These are phyloP conservation scores for Coniferiporia weirii DNA, from an alignment of 1,284 basidiomycete species.

Conservation along the genomic window DNA sequence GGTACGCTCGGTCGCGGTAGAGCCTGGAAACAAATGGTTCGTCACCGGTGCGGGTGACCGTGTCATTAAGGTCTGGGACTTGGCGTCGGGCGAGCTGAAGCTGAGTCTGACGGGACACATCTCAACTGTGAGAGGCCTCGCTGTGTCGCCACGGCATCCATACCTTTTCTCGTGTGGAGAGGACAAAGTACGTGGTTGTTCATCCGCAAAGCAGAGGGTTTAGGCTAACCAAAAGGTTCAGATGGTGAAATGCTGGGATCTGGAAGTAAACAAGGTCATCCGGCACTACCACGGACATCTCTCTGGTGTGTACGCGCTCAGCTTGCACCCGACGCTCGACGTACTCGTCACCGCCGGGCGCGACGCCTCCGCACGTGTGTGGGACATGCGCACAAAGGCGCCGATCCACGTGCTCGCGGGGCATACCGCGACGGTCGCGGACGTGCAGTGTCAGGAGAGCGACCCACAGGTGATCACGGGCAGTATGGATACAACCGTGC, in stretches of 20 bases:
- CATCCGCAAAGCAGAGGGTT: no score
- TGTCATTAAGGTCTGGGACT: slow-evolving; percentile 99
- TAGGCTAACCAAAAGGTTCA: slow-evolving; percentile 27
- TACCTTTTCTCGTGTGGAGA: slow-evolving; percentile 98
- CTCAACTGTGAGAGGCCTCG: slow-evolving; percentile 91
- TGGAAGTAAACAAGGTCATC: slow-evolving; percentile 98
- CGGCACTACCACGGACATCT: slow-evolving; percentile 97
- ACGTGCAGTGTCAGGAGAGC: slow-evolving; percentile 91
- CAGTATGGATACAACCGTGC: slow-evolving; percentile 95
- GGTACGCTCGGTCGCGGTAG: slow-evolving; percentile 95
- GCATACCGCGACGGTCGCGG: slow-evolving; percentile 91
- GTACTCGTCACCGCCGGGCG: slow-evolving; percentile 92
- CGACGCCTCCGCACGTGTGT: slow-evolving; percentile 93
- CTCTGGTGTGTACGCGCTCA: slow-evolving; percentile 90
- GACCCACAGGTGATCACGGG: slow-evolving; percentile 98
- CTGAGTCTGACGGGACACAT: slow-evolving; percentile 96
- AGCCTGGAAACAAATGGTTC: slow-evolving; percentile 98
- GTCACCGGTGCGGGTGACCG: slow-evolving; percentile 96
- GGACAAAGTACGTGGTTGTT: slow-evolving; percentile 69
- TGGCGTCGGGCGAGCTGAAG: slow-evolving; percentile 94
- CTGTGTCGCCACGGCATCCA: slow-evolving; percentile 88
- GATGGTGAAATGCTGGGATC: slow-evolving; percentile 99
- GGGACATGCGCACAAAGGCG: slow-evolving; percentile 98
- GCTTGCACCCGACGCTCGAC: slow-evolving; percentile 93
- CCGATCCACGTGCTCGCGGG: slow-evolving; percentile 92